Evolutionary conservation across 768 basidiomycete species (phyloP).

Genomic region (Xerocomellus amylosporus): DNA sequence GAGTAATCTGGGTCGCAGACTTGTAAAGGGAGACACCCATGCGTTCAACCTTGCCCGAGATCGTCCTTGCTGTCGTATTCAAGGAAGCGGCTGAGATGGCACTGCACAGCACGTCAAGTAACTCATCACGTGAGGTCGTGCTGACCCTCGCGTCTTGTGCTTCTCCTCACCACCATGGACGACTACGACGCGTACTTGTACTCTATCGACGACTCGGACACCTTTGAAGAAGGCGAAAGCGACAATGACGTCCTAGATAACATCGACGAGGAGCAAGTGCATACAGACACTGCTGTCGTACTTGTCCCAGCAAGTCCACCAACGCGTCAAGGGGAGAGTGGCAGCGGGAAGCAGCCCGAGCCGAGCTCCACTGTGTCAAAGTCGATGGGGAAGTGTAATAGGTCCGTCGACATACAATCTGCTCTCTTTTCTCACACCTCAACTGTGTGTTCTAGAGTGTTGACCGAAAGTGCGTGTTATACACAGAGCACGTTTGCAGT

Average conservation of each 20-base stretch:
- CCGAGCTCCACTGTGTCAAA: neutral
- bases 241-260: conserved; percentile 25
- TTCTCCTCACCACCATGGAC: conserved; percentile 12
- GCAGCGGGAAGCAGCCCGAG: conserved; percentile 1
- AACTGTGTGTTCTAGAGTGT: conserved; percentile 12
- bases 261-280: conserved; percentile 18
- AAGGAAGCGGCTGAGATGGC: too few species aligned
- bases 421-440: neutral
- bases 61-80: too few species aligned
- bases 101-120: too few species aligned
- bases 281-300: conserved; percentile 3
- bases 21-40: too few species aligned
- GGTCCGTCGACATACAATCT: conserved; percentile 2
- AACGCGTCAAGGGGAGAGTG: neutral
- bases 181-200: conserved; percentile 24
- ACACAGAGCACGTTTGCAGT: neutral
- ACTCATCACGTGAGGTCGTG: neutral
- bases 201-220: conserved; percentile 21
- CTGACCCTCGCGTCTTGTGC: conserved; percentile 1
- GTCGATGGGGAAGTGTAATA: conserved; percentile 13
- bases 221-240: conserved; percentile 5
- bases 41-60: too few species aligned
- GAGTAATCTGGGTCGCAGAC: too few species aligned
- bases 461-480: conserved; percentile 23
- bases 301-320: conserved; percentile 21